These are phyloP conservation scores for Daedaleopsis nitida DNA, from an alignment of 768 basidiomycete genomes.

Conservation along the genomic window DNA sequence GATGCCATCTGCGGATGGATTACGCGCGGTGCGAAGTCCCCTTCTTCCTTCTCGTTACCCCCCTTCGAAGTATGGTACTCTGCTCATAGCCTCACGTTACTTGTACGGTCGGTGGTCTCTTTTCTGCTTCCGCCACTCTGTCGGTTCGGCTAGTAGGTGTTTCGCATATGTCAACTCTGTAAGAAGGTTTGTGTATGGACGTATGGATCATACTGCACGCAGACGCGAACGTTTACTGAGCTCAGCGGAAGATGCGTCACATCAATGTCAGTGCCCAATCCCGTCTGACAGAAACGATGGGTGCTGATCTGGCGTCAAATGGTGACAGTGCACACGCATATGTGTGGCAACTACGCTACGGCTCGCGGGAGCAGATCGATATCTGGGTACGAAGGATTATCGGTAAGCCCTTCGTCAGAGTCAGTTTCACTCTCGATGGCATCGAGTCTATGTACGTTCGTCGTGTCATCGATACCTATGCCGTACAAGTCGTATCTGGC, in stretches of 20 bases:
- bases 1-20: constrained; percentile 1
- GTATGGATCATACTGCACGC: neutral
- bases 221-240: neutral
- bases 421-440: no score
- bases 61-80: constrained; percentile 3
- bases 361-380: no score
- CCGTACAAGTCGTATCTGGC: no score
- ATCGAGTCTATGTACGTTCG: no score
- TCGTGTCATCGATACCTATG: no score
- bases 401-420: neutral
- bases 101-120: constrained; percentile 34
- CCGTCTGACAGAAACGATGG: neutral
- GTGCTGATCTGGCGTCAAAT: neutral
- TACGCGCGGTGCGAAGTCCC: constrained; percentile 25
- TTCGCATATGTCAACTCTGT: neutral
- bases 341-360: no score
- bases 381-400: neutral
- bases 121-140: neutral
- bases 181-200: constrained; percentile 22
- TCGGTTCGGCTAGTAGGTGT: neutral
- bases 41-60: constrained; percentile 7
- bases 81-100: constrained; percentile 16
- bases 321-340: neutral
- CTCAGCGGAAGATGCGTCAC: neutral
- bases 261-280: neutral